These are phyloP conservation scores for Lentinula edodes DNA, from an alignment of 768 basidiomycete genomes.

Conservation along the genomic window DNA sequence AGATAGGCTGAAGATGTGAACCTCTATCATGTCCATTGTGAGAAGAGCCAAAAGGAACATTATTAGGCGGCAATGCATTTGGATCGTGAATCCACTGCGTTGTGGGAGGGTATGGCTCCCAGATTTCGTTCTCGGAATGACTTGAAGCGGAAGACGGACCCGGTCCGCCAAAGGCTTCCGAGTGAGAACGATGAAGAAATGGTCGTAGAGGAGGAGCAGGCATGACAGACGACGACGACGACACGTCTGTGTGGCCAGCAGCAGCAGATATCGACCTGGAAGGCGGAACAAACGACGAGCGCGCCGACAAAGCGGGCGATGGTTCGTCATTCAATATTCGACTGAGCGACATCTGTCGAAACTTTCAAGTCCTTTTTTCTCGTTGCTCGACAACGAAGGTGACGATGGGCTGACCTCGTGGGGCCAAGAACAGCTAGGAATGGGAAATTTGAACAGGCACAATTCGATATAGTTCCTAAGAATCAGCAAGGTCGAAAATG, in stretches of 20 bases:
- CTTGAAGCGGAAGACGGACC: slow-evolving; percentile 3
- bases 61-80: not conserved
- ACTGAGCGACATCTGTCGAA: slow-evolving; percentile 59
- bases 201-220: slow-evolving; percentile 4
- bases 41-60: not conserved
- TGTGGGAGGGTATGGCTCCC: not conserved
- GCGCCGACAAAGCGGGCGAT: slow-evolving; percentile 29
- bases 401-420: slow-evolving; percentile 24
- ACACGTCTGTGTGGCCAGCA: slow-evolving; percentile 5
- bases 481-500: not conserved
- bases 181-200: not conserved
- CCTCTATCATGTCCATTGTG: slow-evolving; percentile 1
- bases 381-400: slow-evolving; percentile 4
- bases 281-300: slow-evolving; percentile 24
- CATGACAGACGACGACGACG: not conserved
- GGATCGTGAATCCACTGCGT: slow-evolving; percentile 1
- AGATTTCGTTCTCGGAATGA: not conserved
- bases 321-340: slow-evolving; percentile 78
- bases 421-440: slow-evolving; percentile 24
- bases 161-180: not conserved
- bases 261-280: slow-evolving; percentile 13
- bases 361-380: not conserved
- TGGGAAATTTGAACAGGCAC: slow-evolving; percentile 14
- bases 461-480: not conserved
- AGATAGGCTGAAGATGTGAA: slow-evolving; percentile 1